Evolutionary conservation across 345 rosid species (phyloP).

Genomic region (Turritis glabra): DNA sequence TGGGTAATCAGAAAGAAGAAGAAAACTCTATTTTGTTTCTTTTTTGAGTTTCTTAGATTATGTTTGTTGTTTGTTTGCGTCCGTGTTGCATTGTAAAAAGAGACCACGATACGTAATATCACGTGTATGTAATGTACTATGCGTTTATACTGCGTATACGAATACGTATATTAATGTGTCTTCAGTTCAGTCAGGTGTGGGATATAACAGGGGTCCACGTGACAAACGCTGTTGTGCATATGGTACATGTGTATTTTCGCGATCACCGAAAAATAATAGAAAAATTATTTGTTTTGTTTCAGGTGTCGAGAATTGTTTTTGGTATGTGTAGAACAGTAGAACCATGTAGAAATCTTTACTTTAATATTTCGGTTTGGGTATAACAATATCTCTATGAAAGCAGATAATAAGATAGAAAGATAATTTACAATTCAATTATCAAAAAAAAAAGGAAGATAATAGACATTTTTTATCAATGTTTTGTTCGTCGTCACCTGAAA

Average conservation of each 20-base stretch:
- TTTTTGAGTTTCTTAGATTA: neutral
- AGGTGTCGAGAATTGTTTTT: neutral
- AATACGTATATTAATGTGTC: constrained; percentile 16
- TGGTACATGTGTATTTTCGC: neutral
- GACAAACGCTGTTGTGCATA: constrained; percentile 14
- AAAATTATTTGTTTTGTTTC: too few relatives aligned
- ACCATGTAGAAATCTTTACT: too few relatives aligned
- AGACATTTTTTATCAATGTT: too few relatives aligned
- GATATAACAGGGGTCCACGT: constrained; percentile 16
- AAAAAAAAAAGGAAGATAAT: too few relatives aligned
- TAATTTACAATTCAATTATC: too few relatives aligned
- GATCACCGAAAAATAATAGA: neutral
- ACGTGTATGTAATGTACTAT: neutral
- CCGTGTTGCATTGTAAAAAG: neutral
- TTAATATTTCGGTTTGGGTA: too few relatives aligned
- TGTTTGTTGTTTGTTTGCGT: neutral
- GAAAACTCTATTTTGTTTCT: neutral
- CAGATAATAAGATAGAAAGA: too few relatives aligned
- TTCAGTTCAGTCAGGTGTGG: constrained; percentile 14
- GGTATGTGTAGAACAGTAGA: too few relatives aligned
- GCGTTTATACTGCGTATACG: neutral
- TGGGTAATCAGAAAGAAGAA: constrained; percentile 3
- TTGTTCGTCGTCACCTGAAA: too few relatives aligned
- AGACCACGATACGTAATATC: neutral
- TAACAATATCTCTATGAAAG: too few relatives aligned